Conservation (phyloP, 2,329 filamentous ascomycete genomes). For the Sclerotiophoma versabilis region DNA sequence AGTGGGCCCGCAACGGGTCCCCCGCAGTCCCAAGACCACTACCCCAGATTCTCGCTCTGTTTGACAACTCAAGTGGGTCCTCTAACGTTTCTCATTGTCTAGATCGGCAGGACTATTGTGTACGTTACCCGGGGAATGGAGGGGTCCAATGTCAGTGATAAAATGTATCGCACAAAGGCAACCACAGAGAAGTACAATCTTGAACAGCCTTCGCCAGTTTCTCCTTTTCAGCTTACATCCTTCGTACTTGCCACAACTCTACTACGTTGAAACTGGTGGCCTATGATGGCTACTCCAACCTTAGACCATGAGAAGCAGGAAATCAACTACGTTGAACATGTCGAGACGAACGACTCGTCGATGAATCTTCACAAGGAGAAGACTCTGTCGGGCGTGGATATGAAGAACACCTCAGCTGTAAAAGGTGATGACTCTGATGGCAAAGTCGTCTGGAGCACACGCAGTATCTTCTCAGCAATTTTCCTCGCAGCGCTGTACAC, state of each 20-base stretch:
- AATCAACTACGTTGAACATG: slow-evolving; percentile 33
- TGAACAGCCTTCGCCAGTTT: neutral
- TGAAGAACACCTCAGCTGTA: slow-evolving; percentile 44
- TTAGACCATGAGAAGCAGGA: slow-evolving; percentile 36
- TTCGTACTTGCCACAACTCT: neutral
- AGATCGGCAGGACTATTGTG: slow-evolving; percentile 13
- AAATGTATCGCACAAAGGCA: slow-evolving; percentile 2
- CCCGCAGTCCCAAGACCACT: slow-evolving; percentile 32
- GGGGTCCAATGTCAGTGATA: neutral
- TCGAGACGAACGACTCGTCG: slow-evolving; percentile 28
- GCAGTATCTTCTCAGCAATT: slow-evolving; percentile 45
- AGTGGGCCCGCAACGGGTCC: slow-evolving; percentile 19
- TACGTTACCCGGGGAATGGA: slow-evolving; percentile 13
- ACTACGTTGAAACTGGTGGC: neutral
- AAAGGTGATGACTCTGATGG: slow-evolving; percentile 53
- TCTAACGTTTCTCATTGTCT: slow-evolving; percentile 8
- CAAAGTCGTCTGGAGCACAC: slow-evolving; percentile 46
- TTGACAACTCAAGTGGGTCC: slow-evolving; percentile 19
- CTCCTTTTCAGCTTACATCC: neutral
- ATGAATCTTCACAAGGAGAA: slow-evolving; percentile 35
- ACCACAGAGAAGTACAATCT: neutral
- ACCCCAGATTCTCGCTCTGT: slow-evolving; percentile 30
- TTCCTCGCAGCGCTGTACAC: slow-evolving; percentile 51
- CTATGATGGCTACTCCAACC: slow-evolving; percentile 25
- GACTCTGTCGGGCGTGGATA: slow-evolving; percentile 42